Evolutionary conservation across 192 early-diverging fungal species (phyloP), one percentile per base, ranked within the genome.

Genomic region (Pilobolus umbonatus): DNA sequence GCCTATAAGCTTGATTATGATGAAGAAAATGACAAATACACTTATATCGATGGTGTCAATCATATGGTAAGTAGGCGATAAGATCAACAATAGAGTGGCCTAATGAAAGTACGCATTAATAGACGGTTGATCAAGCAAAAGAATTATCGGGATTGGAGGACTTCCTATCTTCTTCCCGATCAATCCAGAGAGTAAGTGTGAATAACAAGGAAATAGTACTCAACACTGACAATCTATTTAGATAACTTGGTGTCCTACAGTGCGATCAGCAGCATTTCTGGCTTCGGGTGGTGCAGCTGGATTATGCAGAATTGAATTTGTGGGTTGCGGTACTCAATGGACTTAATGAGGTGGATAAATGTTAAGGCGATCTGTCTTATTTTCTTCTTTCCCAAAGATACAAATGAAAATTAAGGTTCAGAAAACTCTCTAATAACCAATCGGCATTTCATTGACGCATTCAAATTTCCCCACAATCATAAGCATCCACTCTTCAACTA

Each of bases 271-370:
- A 10, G 55, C 56, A 14, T 69, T 50, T 50, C 19, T 69, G 21
- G 67, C 60, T 2, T 46, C 61, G 31, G 67, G 46, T 14, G 40
- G 61, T 39, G 50, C 47, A 38, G 32, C 50, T 60, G 67, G 67
- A 22, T 43, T 69, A 19, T 69, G 67, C 26, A 28, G 67, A 17
- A 30, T 69, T 12, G 67, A 69, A 1, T 69, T 69, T 43, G 32
- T 46, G 26, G 67, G 67, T 24, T 17, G 12, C 26, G 67, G 61
- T 14, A n/a, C 0, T 5, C 17, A 60, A 32, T 69, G 67, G 67
- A 24, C 35, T 4, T 43, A 58, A 14, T 35, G 4, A 54, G 24
- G 35, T 11, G 9, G 50, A 11, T 25, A 46, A 46, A 24, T 26
- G 22, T 24, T 46, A 25, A 46, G 22, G 45, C 22, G 12, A 25